Base-by-base conservation (phyloP, 805 yeast species). In the Cyberlindnera japonica region DNA sequence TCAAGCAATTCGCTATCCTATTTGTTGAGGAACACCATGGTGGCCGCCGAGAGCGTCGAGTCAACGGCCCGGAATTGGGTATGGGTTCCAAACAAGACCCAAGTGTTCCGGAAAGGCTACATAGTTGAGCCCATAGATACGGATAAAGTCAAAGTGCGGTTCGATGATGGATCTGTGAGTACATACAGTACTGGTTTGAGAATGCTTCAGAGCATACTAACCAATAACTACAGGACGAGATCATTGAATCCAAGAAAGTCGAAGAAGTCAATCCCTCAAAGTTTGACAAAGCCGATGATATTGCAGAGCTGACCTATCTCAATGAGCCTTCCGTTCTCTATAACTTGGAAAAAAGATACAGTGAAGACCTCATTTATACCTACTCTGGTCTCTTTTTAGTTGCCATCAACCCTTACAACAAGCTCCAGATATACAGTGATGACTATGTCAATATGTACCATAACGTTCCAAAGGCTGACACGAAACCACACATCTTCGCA, bases 281-380 rank as follows among this genome's bases (percentile, higher is more conserved):
- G 51, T 93, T 93, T 62, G 95, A 93, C 61, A 83, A 79, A 53
- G 91, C 95, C 45, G 80, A 84, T 51, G 96, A 93, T 55, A 87
- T 93, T 90, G 98, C 98, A 0, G 96, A 90, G 51, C 70, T 93
- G 48, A 93, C 99, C 1, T 88, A 82, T 61, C 69, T 93, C 46
- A 93, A 91, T 60, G 99, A 93, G 59, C 95, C 99, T 0, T 84
- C 96, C 0, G 98, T 93, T n/a, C 75, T 93, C 9, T 74, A 88
- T 63, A 93, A 93, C 59, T 63, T 93, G 47, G 76, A 79, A 50
- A 65, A 81, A 37, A 74, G 99, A 53, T 93, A 90, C 62, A 60
- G 67, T 44, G 82, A 81, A 47, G 95, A 88, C 58, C 57, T 75
- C 54, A 90, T 93, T 37, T 88, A 91, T 64, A 93, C 99, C 0